Conservation (phyloP, 345 rosid genomes). For the Citrus medica region DNA sequence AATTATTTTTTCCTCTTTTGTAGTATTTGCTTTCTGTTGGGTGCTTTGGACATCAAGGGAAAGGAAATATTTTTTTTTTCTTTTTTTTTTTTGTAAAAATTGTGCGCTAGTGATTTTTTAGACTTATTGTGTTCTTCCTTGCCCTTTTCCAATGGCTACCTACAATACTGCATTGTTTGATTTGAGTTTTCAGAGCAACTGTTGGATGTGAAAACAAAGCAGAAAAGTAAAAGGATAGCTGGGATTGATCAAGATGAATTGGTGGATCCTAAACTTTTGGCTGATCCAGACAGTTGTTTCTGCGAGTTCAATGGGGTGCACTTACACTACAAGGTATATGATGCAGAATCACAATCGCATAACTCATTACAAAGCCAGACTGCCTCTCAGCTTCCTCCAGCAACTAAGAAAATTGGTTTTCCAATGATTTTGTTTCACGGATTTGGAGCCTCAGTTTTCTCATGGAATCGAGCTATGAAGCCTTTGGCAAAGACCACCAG, state of each 20-base stretch:
- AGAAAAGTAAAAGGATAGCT: constrained; percentile 39
- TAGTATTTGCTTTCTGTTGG: background rate
- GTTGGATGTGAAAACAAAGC: constrained; percentile 32
- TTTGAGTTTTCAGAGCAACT: constrained; percentile 36
- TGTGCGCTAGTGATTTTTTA: background rate
- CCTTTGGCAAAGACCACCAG: constrained; percentile 53
- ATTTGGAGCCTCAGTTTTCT: constrained; percentile 91
- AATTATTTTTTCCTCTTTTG: background rate
- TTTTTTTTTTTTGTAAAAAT: background rate
- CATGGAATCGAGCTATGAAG: constrained; percentile 79
- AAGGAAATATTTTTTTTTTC: no score
- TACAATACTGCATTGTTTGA: background rate
- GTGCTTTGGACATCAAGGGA: background rate
- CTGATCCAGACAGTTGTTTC: constrained; percentile 86
- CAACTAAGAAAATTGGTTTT: constrained; percentile 25
- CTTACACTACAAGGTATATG: constrained; percentile 68
- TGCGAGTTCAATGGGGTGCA: constrained; percentile 82
- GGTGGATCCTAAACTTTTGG: constrained; percentile 56
- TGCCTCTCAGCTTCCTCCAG: constrained; percentile 12
- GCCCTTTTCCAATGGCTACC: background rate
- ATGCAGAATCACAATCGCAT: constrained; percentile 29
- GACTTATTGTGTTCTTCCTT: background rate
- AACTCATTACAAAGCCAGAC: constrained; percentile 11
- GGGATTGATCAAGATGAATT: constrained; percentile 72
- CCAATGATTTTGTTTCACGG: constrained; percentile 86